These are phyloP conservation scores for Leccinum subgranulosum DNA, from an alignment of 768 basidiomycete genomes.

Conservation along the genomic window DNA sequence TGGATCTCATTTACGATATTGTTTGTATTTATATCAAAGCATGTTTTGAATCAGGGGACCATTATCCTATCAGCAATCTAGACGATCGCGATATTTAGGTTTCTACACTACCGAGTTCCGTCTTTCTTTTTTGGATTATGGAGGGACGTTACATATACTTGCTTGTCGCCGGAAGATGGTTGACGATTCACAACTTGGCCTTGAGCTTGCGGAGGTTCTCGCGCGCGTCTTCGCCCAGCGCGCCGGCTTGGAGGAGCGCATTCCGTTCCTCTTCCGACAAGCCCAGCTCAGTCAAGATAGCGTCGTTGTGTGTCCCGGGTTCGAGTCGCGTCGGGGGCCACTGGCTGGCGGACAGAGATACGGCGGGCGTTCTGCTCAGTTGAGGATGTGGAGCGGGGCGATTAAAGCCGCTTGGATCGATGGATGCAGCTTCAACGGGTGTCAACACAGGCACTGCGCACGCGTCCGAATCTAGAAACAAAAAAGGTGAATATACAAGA, in stretches of 20 bases:
- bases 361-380: constrained; percentile 35
- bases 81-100: constrained; percentile 2
- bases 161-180: constrained; percentile 1
- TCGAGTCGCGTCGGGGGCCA: constrained; percentile 25
- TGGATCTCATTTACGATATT: not conserved
- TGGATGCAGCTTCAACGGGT: constrained; percentile 54
- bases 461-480: constrained; percentile 57
- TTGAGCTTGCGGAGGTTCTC: constrained; percentile 11
- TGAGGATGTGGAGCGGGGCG: constrained; percentile 55
- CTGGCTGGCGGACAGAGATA: constrained; percentile 4
- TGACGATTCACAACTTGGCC: constrained; percentile 24
- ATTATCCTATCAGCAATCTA: constrained; percentile 12
- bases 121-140: not conserved
- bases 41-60: not conserved
- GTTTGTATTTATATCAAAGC: not conserved
- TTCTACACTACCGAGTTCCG: not conserved
- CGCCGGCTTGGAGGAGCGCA: constrained; percentile 44
- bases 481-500: not conserved
- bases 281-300: constrained; percentile 52
- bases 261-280: constrained; percentile 39
- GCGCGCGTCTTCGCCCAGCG: constrained; percentile 37
- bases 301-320: constrained; percentile 54
- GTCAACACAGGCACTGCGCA: constrained; percentile 69
- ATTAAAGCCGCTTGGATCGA: constrained; percentile 34
- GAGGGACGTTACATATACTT: not conserved